Base-by-base conservation (phyloP, 208 protist species). In the Leishmania arabica region DNA sequence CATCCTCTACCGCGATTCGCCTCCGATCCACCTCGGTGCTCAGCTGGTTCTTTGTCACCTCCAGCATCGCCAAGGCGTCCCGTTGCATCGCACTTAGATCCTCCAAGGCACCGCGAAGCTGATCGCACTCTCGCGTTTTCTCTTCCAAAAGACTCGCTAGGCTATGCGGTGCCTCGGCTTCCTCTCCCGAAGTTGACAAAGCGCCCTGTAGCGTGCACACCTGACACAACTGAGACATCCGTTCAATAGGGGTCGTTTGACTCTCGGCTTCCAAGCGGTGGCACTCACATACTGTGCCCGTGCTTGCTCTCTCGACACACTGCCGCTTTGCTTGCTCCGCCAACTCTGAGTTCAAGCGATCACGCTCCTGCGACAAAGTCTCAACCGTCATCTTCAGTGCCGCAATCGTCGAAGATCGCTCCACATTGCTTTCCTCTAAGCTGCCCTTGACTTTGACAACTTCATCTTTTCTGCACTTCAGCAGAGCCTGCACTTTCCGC, bases 121-220 rank as follows among this genome's bases (percentile, higher is more conserved):
- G 87, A 85, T 97, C 94, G 72, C 82, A 90, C 79, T 95, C 92
- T 17, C 88, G 81, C 13, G 89, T 92, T 79, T 94, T 95, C 54
- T 88, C 75, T 58, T 95, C 92, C 42, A 97, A 75, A 27, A 81
- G 53, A 2, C 65, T 31, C 13, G 47, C 75, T 8, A 85, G 37
- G 47, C 73, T 80, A 75, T 78, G 82, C 27, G 77, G 49, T 21
- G 71, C 40, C 3, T 75, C 47, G 3, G 40, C 17, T 47, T 72
- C 37, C 37, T 54, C 49, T 60, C 27, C 37, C 0, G 27, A 17
- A n/a, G 27, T 70, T 53, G 72, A 8, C 15, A 56, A 7, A 8
- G 54, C n/a, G 2, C 42, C 1, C 19, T 24, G 71, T 1, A 74
- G 19, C 17, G 82, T 79, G n/a, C 47, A 81, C 45, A 81, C 82